These are phyloP conservation scores for Lentinula detonsa DNA, from an alignment of 768 basidiomycete genomes.

Conservation along the genomic window DNA sequence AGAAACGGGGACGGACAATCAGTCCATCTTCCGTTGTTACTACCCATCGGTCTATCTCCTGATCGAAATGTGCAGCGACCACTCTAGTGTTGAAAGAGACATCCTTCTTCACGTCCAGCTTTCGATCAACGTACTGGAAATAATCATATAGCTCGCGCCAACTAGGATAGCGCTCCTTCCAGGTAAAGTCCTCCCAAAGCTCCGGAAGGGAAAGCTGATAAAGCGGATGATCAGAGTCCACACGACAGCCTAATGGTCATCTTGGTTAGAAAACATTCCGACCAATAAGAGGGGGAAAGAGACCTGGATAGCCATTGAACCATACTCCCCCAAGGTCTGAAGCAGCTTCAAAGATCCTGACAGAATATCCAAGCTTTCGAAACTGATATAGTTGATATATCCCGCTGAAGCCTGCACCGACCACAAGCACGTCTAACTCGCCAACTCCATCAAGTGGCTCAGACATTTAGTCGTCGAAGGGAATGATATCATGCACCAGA, in stretches of 20 bases:
- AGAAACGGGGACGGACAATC: conserved; percentile 7
- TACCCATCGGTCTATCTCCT: conserved; percentile 6
- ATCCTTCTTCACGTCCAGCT: conserved; percentile 8
- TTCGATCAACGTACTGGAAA: conserved; percentile 10
- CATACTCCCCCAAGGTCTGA: conserved; percentile 11
- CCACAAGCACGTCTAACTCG: conserved; percentile 1
- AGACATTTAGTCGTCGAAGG: neutral
- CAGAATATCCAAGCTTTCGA: conserved; percentile 5
- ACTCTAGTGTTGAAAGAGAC: conserved; percentile 11
- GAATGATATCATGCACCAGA: neutral
- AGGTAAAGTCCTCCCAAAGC: conserved; percentile 7
- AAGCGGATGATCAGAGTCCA: conserved; percentile 8
- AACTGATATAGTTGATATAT: conserved; percentile 1
- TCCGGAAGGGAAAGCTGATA: conserved; percentile 10
- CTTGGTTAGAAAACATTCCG: neutral
- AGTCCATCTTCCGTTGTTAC: conserved; percentile 7
- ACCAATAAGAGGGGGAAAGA: neutral
- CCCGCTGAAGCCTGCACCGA: conserved; percentile 3
- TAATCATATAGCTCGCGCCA: conserved; percentile 7
- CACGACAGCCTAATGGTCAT: conserved; percentile 2
- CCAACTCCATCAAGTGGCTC: neutral
- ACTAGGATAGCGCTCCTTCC: conserved; percentile 8
- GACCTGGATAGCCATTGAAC: conserved; percentile 9
- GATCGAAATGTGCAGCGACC: conserved; percentile 8
- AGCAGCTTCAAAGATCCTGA: conserved; percentile 11